phyloP scores from a whole-genome alignment of 1,139 yeast species.

The Pichia sp. region DNA sequence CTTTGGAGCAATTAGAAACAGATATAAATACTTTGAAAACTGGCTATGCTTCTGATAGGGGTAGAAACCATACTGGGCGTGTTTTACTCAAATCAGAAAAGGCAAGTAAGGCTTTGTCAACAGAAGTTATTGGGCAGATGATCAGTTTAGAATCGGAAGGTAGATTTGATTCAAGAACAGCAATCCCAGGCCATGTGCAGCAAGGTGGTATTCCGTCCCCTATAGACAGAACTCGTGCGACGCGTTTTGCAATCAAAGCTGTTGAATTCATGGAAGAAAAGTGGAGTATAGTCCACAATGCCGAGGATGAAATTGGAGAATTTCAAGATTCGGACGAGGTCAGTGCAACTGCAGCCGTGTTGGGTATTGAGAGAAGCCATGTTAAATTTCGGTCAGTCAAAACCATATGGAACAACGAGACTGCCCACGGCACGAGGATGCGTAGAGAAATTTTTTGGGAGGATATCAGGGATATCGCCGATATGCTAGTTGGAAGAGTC shows the following conservation, averaged over 20 bases:
- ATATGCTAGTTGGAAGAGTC: conserved; percentile 78
- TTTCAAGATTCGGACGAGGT: conserved; percentile 31
- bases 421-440: conserved; percentile 75
- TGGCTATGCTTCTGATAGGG: conserved; percentile 54
- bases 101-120: conserved; percentile 78
- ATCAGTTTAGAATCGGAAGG: conserved; percentile 73
- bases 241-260: conserved; percentile 84
- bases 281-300: conserved; percentile 30
- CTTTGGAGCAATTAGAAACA: conserved; percentile 53
- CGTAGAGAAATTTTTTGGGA: conserved; percentile 89
- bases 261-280: conserved; percentile 74
- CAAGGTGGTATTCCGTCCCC: conserved; percentile 97
- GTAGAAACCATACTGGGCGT: conserved; percentile 73
- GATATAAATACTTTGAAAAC: conserved; percentile 57
- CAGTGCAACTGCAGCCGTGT: conserved; percentile 69
- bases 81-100: conserved; percentile 78
- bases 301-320: conserved; percentile 30
- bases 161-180: conserved; percentile 86
- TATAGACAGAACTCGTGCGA: conserved; percentile 88
- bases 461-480: conserved; percentile 68
- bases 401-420: conserved; percentile 78
- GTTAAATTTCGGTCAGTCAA: conserved; percentile 70
- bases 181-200: conserved; percentile 97
- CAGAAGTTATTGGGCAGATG: conserved; percentile 77
- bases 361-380: conserved; percentile 81